Evolutionary conservation across 2,329 filamentous ascomycete genomes (phyloP).

Genomic region (Lomentospora prolificans): DNA sequence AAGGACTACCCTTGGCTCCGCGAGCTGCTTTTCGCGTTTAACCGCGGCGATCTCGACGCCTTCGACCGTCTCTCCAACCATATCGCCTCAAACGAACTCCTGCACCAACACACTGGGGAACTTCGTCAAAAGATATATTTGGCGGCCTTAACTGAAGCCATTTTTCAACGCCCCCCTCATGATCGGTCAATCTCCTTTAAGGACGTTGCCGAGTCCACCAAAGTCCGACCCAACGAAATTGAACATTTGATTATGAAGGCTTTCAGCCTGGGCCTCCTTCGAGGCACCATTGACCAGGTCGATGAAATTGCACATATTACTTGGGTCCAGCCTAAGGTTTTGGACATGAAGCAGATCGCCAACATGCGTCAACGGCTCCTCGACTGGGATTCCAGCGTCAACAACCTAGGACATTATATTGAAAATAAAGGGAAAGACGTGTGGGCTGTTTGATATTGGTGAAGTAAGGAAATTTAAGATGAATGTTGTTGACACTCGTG

Average conservation of each 20-base stretch:
- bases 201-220: conserved; percentile 84
- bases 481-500: no score
- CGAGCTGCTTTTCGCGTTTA: conserved; percentile 95
- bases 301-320: conserved; percentile 89
- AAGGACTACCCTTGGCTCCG: conserved; percentile 79
- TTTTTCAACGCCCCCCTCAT: conserved; percentile 91
- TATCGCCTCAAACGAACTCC: conserved; percentile 68
- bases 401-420: conserved; percentile 94
- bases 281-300: conserved; percentile 93
- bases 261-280: conserved; percentile 80
- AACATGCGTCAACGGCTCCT: conserved; percentile 79
- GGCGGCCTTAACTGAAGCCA: conserved; percentile 87
- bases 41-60: conserved; percentile 80
- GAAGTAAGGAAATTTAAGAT: background rate
- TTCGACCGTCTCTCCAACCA: conserved; percentile 78
- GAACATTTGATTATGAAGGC: conserved; percentile 99
- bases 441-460: conserved; percentile 62
- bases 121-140: conserved; percentile 97
- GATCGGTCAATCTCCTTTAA: conserved; percentile 89
- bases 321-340: conserved; percentile 97
- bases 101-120: conserved; percentile 71
- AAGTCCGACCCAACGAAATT: conserved; percentile 83
- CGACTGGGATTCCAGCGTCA: conserved; percentile 95
- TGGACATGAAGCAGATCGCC: conserved; percentile 91
- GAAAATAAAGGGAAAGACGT: conserved; percentile 89